These are phyloP conservation scores for Malania oleifera DNA, from an alignment of 164 flowering plant species.

Conservation along the genomic window DNA sequence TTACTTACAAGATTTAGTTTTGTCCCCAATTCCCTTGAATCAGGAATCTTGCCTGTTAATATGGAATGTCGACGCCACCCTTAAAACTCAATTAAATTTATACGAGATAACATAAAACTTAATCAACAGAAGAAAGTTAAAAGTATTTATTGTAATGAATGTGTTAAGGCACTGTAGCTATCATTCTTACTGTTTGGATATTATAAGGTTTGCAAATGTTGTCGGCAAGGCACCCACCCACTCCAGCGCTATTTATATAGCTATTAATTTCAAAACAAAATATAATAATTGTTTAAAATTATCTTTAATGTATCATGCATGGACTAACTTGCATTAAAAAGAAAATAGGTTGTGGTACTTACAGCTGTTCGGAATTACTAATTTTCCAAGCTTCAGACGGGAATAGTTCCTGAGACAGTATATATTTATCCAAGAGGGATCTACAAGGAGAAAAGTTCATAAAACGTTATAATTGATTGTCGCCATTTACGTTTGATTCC, in stretches of 20 bases:
- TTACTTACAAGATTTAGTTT: conserved; percentile 7
- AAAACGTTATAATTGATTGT: too few relatives aligned
- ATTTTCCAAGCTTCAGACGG: conserved; percentile 43
- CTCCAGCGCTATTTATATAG: conserved; percentile 34
- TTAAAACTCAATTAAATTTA: neutral
- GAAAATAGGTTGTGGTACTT: conserved; percentile 12
- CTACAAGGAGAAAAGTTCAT: too few relatives aligned
- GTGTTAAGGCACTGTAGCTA: neutral
- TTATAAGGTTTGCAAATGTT: conserved; percentile 25
- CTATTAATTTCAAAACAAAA: conserved; percentile 1
- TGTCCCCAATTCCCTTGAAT: conserved; percentile 20
- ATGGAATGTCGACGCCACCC: conserved; percentile 13
- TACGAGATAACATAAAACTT: neutral
- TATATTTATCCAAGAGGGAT: conserved; percentile 36
- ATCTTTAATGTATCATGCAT: neutral
- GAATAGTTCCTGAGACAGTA: conserved; percentile 55
- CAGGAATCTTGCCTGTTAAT: conserved; percentile 16
- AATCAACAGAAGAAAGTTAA: neutral
- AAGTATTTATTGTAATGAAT: neutral
- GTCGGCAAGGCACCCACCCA: conserved; percentile 39
- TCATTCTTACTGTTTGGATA: conserved; percentile 23
- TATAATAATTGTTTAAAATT: neutral
- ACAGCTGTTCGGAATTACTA: conserved; percentile 34
- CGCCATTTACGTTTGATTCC: too few relatives aligned
- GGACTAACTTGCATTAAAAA: conserved; percentile 18